These are phyloP conservation scores for Aspergillus mulundensis DNA, from an alignment of 495 filamentous ascomycete genomes.

Conservation along the genomic window DNA sequence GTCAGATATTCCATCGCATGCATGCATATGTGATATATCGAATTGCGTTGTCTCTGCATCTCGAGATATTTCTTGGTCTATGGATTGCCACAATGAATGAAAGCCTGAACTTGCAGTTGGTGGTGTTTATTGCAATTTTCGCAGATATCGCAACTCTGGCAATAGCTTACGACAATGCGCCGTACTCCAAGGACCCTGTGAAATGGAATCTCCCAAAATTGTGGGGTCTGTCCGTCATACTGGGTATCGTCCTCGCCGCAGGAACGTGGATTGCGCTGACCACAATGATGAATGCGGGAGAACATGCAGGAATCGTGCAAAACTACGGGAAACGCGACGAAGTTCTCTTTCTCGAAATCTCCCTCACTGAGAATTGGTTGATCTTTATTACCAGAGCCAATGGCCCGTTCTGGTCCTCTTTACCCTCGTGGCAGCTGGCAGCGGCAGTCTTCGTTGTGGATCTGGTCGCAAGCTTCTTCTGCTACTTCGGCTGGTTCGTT, in stretches of 20 bases:
- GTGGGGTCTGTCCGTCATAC: conserved; percentile 84
- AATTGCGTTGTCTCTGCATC: conserved; percentile 86
- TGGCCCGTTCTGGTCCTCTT: conserved; percentile 78
- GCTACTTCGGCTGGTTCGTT: conserved; percentile 75
- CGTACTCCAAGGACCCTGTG: conserved; percentile 79
- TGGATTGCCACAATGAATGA: conserved; percentile 87
- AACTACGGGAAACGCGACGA: conserved; percentile 78
- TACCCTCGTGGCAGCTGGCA: conserved; percentile 76
- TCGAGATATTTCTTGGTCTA: conserved; percentile 84
- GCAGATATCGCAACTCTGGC: conserved; percentile 90
- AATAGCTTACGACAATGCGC: conserved; percentile 91
- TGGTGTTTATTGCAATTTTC: conserved; percentile 93
- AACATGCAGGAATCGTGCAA: conserved; percentile 77
- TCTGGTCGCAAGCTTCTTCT: conserved; percentile 77
- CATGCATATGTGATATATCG: conserved; percentile 95
- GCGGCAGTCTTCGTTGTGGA: conserved; percentile 77
- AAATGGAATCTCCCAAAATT: conserved; percentile 93
- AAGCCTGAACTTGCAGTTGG: conserved; percentile 75
- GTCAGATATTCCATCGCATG: conserved; percentile 97
- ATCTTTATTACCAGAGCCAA: conserved; percentile 94
- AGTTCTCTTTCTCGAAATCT: conserved; percentile 86
- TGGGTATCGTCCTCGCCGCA: conserved; percentile 73
- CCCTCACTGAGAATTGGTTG: conserved; percentile 90
- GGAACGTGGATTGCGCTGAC: conserved; percentile 82
- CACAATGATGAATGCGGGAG: conserved; percentile 65